Evolutionary conservation across 306 rosid genomes (phyloP).

Genomic region (Fagus sylvatica): DNA sequence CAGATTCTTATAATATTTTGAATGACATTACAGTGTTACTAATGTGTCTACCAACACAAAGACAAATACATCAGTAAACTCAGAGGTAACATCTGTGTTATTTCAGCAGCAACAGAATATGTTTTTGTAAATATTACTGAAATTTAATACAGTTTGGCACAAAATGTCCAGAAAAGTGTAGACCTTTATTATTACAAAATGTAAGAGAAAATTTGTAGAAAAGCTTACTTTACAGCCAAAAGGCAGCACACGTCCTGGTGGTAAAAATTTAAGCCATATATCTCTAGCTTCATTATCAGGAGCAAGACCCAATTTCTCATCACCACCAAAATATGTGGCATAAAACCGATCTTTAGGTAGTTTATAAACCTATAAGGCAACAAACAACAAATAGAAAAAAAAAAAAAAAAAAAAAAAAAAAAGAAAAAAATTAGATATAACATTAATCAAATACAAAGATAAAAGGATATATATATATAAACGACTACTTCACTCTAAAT

Average conservation of each 20-base stretch:
- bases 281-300: constrained; percentile 91
- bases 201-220: background rate
- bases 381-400: constrained; percentile 7
- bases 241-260: constrained; percentile 86
- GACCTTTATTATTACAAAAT: constrained; percentile 1
- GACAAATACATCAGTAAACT: background rate
- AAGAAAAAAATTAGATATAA: background rate
- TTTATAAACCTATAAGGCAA: constrained; percentile 65
- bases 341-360: constrained; percentile 73
- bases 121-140: background rate
- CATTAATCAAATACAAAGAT: constrained; percentile 4
- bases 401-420: background rate
- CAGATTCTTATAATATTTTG: background rate
- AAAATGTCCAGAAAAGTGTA: background rate
- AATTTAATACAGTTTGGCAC: background rate
- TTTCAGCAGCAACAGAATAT: background rate
- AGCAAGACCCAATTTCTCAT: constrained; percentile 75
- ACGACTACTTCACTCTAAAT: background rate
- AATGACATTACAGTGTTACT: background rate
- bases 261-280: constrained; percentile 76
- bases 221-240: constrained; percentile 83
- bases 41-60: background rate
- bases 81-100: background rate
- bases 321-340: constrained; percentile 97
- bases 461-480: background rate